These are phyloP conservation scores for Kalanchoe fedtschenkoi DNA, from an alignment of 164 flowering plant genomes.

Conservation along the genomic window DNA sequence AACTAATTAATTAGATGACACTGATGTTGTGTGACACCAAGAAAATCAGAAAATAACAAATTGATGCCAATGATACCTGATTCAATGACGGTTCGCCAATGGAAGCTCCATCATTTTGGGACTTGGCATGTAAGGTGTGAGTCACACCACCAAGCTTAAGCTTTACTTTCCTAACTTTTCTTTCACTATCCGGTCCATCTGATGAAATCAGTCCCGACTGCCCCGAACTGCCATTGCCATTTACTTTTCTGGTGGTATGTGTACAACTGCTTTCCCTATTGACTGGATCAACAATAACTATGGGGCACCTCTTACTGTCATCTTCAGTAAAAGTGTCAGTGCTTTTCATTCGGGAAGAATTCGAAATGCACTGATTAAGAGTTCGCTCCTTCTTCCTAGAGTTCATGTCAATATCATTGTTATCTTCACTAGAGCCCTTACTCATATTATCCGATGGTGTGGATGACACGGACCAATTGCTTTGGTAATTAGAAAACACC, in stretches of 20 bases:
- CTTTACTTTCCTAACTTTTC: slow-evolving; percentile 49
- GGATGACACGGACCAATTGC: slow-evolving; percentile 32
- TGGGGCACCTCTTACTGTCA: slow-evolving; percentile 31
- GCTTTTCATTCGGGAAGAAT: slow-evolving; percentile 15
- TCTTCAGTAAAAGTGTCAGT: slow-evolving; percentile 13
- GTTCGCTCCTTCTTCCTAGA: slow-evolving; percentile 28
- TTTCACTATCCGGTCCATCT: slow-evolving; percentile 32
- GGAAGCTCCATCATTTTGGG: slow-evolving; percentile 20
- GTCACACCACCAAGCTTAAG: slow-evolving; percentile 68
- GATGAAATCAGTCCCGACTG: slow-evolving; percentile 11
- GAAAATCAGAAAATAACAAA: too few relatives aligned
- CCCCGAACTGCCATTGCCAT: slow-evolving; percentile 12
- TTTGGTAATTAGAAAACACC: slow-evolving; percentile 20
- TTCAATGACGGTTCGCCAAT: slow-evolving; percentile 24
- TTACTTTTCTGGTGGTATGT: not conserved
- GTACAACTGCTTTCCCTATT: slow-evolving; percentile 28
- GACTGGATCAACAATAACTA: slow-evolving; percentile 44
- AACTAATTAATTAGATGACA: not conserved
- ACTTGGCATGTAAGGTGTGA: slow-evolving; percentile 45
- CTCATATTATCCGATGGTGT: slow-evolving; percentile 36
- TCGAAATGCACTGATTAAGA: slow-evolving; percentile 26
- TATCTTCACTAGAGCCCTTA: slow-evolving; percentile 34
- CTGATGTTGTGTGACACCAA: not conserved
- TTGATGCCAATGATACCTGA: slow-evolving; percentile 23
- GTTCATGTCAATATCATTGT: slow-evolving; percentile 18